phyloP scores from a whole-genome alignment of 2,329 filamentous ascomycete genomes.

The Epichloe hybrida region DNA sequence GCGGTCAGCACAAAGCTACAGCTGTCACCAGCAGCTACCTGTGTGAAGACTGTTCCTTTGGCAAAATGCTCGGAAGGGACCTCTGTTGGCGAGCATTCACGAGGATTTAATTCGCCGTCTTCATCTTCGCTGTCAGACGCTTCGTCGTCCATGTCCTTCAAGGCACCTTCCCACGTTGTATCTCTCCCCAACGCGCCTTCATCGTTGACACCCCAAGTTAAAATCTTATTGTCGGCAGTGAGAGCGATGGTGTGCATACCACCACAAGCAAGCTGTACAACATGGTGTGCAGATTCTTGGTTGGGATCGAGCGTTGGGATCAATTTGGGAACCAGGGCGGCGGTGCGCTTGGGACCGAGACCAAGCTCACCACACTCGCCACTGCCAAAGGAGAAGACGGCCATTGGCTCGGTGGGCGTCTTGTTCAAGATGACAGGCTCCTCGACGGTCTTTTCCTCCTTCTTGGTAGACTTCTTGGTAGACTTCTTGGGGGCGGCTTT shows the following conservation, averaged over 20 bases:
- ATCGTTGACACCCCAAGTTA: constrained; percentile 83
- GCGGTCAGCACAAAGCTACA: constrained; percentile 64
- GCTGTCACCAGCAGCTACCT: constrained; percentile 61
- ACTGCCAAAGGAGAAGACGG: constrained; percentile 71
- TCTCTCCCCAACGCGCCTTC: constrained; percentile 67
- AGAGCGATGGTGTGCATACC: constrained; percentile 72
- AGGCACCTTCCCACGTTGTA: constrained; percentile 53
- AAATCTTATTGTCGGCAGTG: constrained; percentile 66
- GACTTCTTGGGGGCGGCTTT: constrained; percentile 3
- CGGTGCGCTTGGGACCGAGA: constrained; percentile 46
- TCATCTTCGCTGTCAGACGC: constrained; percentile 41
- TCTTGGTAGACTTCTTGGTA: constrained; percentile 1
- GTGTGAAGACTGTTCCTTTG: constrained; percentile 44
- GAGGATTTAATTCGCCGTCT: constrained; percentile 56
- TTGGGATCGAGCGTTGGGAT: constrained; percentile 67
- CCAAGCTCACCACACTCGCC: constrained; percentile 73
- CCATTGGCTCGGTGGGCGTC: constrained; percentile 46
- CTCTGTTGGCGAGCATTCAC: constrained; percentile 52
- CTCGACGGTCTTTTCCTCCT: constrained; percentile 18
- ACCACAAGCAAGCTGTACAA: constrained; percentile 65
- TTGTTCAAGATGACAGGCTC: constrained; percentile 12
- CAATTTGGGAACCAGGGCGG: constrained; percentile 24
- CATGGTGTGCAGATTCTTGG: constrained; percentile 40
- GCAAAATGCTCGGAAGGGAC: constrained; percentile 47
- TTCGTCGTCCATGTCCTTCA: constrained; percentile 41